Conservation (phyloP, 2,329 filamentous ascomycete genomes). For the Xylariales sp. region DNA sequence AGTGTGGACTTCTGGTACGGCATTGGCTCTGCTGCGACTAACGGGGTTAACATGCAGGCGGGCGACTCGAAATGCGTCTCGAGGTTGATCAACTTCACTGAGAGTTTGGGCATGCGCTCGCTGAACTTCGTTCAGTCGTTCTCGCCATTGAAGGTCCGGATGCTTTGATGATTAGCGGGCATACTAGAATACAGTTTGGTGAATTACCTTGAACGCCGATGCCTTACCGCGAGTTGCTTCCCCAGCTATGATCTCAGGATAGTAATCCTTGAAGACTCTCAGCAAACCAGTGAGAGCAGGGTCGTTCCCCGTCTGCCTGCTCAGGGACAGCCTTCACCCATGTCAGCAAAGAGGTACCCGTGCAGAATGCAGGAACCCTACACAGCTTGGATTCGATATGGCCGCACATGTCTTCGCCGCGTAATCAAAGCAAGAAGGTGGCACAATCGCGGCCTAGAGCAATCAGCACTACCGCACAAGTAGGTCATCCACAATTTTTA, state of each 20-base stretch:
- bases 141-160: slow-evolving; percentile 72
- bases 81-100: slow-evolving; percentile 10
- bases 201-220: slow-evolving; percentile 53
- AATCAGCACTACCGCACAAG: slow-evolving; percentile 15
- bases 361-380: too few relatives aligned
- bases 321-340: slow-evolving; percentile 47
- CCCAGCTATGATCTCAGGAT: slow-evolving; percentile 80
- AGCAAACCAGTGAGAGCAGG: slow-evolving; percentile 69
- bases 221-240: slow-evolving; percentile 58
- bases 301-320: slow-evolving; percentile 64
- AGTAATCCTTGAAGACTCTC: slow-evolving; percentile 85
- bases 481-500: background rate
- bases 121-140: slow-evolving; percentile 63
- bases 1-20: slow-evolving; percentile 68
- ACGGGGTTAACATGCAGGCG: slow-evolving; percentile 39
- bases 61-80: slow-evolving; percentile 60
- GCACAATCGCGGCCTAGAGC: slow-evolving; percentile 54
- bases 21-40: slow-evolving; percentile 44
- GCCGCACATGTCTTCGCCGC: slow-evolving; percentile 74
- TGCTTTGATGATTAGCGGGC: slow-evolving; percentile 45
- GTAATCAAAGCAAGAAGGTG: slow-evolving; percentile 77
- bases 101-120: slow-evolving; percentile 43
- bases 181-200: background rate
- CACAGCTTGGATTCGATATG: slow-evolving; percentile 76
- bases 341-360: too few relatives aligned